These are phyloP conservation scores for Phlebiopsis gigantea DNA, from an alignment of 768 basidiomycete species.

Conservation along the genomic window DNA sequence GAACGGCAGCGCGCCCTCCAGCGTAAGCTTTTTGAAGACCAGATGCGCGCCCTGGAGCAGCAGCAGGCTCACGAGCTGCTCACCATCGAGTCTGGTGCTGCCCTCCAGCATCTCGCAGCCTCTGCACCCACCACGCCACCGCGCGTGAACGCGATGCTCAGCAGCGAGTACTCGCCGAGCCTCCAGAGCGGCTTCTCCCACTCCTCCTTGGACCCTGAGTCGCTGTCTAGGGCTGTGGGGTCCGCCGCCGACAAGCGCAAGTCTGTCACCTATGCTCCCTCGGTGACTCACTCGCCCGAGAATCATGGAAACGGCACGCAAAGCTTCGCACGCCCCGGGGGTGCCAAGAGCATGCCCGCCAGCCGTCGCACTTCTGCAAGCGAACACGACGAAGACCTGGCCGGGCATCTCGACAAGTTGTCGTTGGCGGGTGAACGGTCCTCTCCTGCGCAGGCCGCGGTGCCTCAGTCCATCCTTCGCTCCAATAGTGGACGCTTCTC, in stretches of 20 bases:
- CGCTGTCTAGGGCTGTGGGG: slow-evolving; percentile 65
- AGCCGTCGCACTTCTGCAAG: slow-evolving; percentile 87
- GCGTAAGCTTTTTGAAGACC: slow-evolving; percentile 90
- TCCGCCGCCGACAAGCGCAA: slow-evolving; percentile 73
- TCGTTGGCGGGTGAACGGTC: slow-evolving; percentile 62
- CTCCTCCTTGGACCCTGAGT: slow-evolving; percentile 53
- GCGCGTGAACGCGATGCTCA: slow-evolving; percentile 66
- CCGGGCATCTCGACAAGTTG: slow-evolving; percentile 68
- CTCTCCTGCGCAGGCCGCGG: slow-evolving; percentile 22
- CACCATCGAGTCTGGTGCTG: slow-evolving; percentile 45
- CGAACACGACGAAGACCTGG: slow-evolving; percentile 79
- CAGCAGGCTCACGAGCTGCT: slow-evolving; percentile 87
- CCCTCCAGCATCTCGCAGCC: slow-evolving; percentile 73
- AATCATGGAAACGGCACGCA: slow-evolving; percentile 39
- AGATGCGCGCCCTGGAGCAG: slow-evolving; percentile 91
- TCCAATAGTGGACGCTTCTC: slow-evolving; percentile 48
- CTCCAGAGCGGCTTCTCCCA: slow-evolving; percentile 39
- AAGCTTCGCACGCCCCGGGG: slow-evolving; percentile 57
- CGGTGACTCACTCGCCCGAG: slow-evolving; percentile 71
- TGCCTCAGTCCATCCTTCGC: slow-evolving; percentile 43
- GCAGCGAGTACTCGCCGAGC: slow-evolving; percentile 45
- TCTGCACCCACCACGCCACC: slow-evolving; percentile 89
- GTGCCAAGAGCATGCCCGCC: slow-evolving; percentile 90
- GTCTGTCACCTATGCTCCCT: slow-evolving; percentile 80
- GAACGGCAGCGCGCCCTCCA: slow-evolving; percentile 85